Conservation (phyloP, 1,139 yeast genomes). For the Suhomyces yuchorum region DNA sequence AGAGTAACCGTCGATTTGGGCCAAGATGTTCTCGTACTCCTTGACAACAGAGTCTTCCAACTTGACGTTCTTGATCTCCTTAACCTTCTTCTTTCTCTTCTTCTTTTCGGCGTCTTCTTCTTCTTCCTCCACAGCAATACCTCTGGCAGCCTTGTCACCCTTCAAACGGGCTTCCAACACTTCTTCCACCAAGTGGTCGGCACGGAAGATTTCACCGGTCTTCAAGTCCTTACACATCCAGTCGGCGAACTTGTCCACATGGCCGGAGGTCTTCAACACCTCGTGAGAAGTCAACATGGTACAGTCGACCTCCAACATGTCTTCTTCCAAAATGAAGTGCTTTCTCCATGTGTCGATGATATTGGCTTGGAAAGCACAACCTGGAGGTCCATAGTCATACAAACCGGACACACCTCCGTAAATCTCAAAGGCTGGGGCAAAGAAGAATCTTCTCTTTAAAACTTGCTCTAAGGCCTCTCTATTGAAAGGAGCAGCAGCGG, state of each 20-base stretch:
- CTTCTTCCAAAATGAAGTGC: conserved; percentile 96
- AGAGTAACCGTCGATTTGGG: conserved; percentile 92
- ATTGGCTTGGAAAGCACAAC: conserved; percentile 97
- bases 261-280: conserved; percentile 97
- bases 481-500: conserved; percentile 52
- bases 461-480: conserved; percentile 90
- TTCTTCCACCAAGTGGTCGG: conserved; percentile 97
- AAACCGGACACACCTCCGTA: conserved; percentile 99
- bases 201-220: conserved; percentile 98
- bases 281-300: conserved; percentile 98
- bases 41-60: conserved; percentile 75
- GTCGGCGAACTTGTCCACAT: conserved; percentile 97
- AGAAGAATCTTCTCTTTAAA: conserved; percentile 92
- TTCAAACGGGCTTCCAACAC: conserved; percentile 93
- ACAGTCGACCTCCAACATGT: conserved; percentile 97
- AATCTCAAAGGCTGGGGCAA: conserved; percentile 94
- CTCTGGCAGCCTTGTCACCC: conserved; percentile 96
- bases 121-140: conserved; percentile 55
- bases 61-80: conserved; percentile 87
- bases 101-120: conserved; percentile 74
- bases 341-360: conserved; percentile 95
- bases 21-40: conserved; percentile 85
- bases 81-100: conserved; percentile 91
- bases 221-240: conserved; percentile 98
- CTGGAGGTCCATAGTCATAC: conserved; percentile 99